Percentiles rank a stretch among this genome's conserved stretches.
Conservation (phyloP, 2,329 filamentous ascomycete genomes). For the Lasiodiplodia gonubiensis region DNA sequence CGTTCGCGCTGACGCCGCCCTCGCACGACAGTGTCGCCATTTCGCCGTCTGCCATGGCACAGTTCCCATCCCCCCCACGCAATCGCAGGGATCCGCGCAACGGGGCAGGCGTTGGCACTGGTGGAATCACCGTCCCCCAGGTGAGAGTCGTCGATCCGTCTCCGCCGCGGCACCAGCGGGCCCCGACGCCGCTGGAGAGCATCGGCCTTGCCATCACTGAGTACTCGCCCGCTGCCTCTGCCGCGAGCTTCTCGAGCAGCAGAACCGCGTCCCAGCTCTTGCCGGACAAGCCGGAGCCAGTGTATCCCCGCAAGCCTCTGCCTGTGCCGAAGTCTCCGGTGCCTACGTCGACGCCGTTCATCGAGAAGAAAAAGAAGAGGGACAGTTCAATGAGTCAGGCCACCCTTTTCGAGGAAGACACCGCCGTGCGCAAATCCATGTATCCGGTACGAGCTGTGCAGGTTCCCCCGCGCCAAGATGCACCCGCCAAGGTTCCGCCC, state of each 20-base stretch:
- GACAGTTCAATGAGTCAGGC: conserved; percentile 42
- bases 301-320: conserved; percentile 28
- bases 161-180: conserved; percentile 2
- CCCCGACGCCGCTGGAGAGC: conserved; percentile 36
- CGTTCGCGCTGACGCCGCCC: conserved; percentile 13
- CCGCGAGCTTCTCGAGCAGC: conserved; percentile 27
- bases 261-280: conserved; percentile 32
- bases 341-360: conserved; percentile 6
- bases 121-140: conserved; percentile 4
- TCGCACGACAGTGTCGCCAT: conserved; percentile 13
- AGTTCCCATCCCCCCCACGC: conserved; percentile 16
- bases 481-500: not conserved
- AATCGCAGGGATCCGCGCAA: conserved; percentile 27
- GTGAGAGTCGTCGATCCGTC: not conserved
- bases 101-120: conserved; percentile 28
- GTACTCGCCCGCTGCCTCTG: conserved; percentile 32
- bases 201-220: conserved; percentile 48
- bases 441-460: conserved; percentile 10
- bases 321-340: conserved; percentile 9
- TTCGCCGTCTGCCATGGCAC: conserved; percentile 13
- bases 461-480: conserved; percentile 10
- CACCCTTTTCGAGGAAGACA: conserved; percentile 46
- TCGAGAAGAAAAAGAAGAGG: conserved; percentile 30
- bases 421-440: conserved; percentile 17
- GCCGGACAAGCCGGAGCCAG: conserved; percentile 35